Percentiles rank a stretch among this genome's conserved stretches.
These are phyloP conservation scores for Stentor coeruleus DNA, from an alignment of 73 alveolate species.

Conservation along the genomic window DNA sequence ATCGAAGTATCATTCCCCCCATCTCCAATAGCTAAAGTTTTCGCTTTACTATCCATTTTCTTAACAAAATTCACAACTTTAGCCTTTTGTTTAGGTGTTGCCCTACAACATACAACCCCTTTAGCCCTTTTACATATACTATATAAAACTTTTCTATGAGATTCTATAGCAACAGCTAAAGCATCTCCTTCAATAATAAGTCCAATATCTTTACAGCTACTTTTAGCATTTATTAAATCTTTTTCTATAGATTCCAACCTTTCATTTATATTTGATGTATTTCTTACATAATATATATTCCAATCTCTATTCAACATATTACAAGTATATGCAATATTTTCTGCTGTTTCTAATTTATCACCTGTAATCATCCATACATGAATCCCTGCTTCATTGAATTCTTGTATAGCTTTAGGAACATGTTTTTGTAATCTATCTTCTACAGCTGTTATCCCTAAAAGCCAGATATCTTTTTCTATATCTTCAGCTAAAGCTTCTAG, in stretches of 20 bases:
- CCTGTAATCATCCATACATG: conserved; percentile 99
- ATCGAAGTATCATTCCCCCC: conserved; percentile 95
- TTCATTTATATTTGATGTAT: conserved; percentile 20
- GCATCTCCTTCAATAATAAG: conserved; percentile 52
- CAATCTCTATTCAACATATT: conserved; percentile 62
- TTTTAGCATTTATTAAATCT: conserved; percentile 27
- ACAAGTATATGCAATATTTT: conserved; percentile 91
- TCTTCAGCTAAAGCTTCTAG: conserved; percentile 46
- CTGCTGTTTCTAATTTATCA: conserved; percentile 97
- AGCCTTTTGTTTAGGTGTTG: conserved; percentile 94
- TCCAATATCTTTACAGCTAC: conserved; percentile 21
- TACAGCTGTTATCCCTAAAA: conserved; percentile 90
- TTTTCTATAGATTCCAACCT: conserved; percentile 1
- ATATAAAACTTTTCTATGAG: conserved; percentile 24
- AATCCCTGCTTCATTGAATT: conserved; percentile 83
- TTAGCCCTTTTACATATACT: conserved; percentile 40
- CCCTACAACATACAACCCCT: conserved; percentile 90
- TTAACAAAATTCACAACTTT: conserved; percentile 84
- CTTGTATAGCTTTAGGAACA: conserved; percentile 89
- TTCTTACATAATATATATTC: conserved; percentile 36
- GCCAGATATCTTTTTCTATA: conserved; percentile 65
- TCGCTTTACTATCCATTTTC: conserved; percentile 49
- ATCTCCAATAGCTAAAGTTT: conserved; percentile 88
- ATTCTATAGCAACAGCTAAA: conserved; percentile 6
- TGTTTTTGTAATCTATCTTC: conserved; percentile 95